Conservation (phyloP, 805 yeast species). For the Nakazawaea laoshanensis region DNA sequence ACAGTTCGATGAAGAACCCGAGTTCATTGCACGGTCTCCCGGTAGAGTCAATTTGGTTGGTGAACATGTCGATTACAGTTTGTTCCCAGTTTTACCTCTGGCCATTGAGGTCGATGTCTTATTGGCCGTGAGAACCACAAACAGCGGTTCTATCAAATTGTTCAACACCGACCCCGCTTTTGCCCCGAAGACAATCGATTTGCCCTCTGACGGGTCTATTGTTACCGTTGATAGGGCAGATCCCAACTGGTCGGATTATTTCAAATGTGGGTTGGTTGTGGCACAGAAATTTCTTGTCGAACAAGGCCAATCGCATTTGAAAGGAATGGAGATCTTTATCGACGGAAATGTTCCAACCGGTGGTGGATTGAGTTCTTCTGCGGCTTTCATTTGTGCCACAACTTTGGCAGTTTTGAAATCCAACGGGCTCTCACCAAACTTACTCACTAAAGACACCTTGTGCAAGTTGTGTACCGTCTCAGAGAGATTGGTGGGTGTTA, state of each 20-base stretch:
- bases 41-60: conserved; percentile 72
- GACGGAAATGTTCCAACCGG: conserved; percentile 69
- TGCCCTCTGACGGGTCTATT: conserved; percentile 30
- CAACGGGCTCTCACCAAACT: conserved; percentile 29
- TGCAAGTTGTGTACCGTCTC: conserved; percentile 54
- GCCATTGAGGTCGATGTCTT: conserved; percentile 59
- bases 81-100: conserved; percentile 64
- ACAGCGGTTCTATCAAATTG: conserved; percentile 16
- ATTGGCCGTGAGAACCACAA: conserved; percentile 34
- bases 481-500: conserved; percentile 67
- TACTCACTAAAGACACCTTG: conserved; percentile 39
- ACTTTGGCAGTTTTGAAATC: conserved; percentile 48
- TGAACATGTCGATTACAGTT: conserved; percentile 65
- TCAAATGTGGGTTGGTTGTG: conserved; percentile 55
- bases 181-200: conserved; percentile 24
- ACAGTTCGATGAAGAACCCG: conserved; percentile 28
- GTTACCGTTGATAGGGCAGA: conserved; percentile 37
- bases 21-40: conserved; percentile 55
- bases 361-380: conserved; percentile 63
- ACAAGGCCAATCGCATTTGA: conserved; percentile 18
- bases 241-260: conserved; percentile 61
- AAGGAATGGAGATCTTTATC: conserved; percentile 43
- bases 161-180: conserved; percentile 28
- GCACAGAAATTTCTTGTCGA: conserved; percentile 38
- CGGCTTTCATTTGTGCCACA: conserved; percentile 63